Percentiles rank a stretch among this genome's conserved stretches.
phyloP scores from a whole-genome alignment of 352 stramenopile species.

The Pythium dissimile region DNA sequence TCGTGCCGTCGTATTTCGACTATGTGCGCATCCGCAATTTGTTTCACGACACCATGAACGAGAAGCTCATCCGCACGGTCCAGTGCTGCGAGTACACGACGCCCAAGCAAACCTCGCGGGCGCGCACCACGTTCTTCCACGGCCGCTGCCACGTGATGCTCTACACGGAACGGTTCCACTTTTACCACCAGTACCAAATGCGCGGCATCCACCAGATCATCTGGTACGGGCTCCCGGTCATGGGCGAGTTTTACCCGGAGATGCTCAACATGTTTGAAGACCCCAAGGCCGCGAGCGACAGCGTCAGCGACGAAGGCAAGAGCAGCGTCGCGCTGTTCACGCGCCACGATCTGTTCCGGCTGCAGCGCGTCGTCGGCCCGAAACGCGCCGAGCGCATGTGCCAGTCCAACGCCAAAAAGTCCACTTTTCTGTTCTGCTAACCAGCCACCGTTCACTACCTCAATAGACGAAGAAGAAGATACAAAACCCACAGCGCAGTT shows the following conservation, averaged over 20 bases:
- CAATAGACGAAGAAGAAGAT: constrained; percentile 14
- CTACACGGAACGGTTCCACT: constrained; percentile 83
- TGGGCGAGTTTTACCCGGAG: constrained; percentile 73
- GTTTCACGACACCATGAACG: constrained; percentile 69
- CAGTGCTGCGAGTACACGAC: constrained; percentile 82
- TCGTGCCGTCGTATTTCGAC: constrained; percentile 83
- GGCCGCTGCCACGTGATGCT: constrained; percentile 74
- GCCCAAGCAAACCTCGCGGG: constrained; percentile 56
- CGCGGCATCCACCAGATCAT: constrained; percentile 76
- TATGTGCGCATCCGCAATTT: constrained; percentile 86
- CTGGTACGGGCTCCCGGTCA: constrained; percentile 66
- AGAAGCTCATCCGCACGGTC: constrained; percentile 64
- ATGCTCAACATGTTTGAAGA: constrained; percentile 75
- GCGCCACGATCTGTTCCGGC: constrained; percentile 51
- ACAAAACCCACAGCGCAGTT: too few species aligned
- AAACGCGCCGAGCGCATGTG: constrained; percentile 74
- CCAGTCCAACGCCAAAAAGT: constrained; percentile 49
- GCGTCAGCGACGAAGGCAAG: constrained; percentile 27
- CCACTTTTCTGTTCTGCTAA: constrained; percentile 80
- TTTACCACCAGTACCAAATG: constrained; percentile 83
- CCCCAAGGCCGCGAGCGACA: constrained; percentile 9
- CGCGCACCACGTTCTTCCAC: constrained; percentile 73
- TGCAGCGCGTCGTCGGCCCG: constrained; percentile 74
- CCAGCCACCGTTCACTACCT: too few species aligned
- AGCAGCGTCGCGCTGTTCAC: constrained; percentile 65